These are phyloP conservation scores for Thalassiosira allenii DNA, from an alignment of 352 stramenopile genomes.

Conservation along the genomic window DNA sequence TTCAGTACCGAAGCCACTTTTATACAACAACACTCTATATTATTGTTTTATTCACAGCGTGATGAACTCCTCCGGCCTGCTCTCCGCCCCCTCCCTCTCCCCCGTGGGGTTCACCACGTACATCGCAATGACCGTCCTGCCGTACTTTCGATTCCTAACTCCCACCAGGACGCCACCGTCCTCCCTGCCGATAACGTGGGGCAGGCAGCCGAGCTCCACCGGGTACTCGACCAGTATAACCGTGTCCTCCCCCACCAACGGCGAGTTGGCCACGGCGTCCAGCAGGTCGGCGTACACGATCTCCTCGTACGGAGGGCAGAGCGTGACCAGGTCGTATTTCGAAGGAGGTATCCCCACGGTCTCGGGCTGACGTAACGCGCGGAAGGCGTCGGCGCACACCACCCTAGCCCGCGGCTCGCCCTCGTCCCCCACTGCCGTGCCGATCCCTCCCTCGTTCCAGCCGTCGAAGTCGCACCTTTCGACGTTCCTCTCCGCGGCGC, in stretches of 20 bases:
- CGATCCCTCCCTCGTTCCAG: conserved; percentile 39
- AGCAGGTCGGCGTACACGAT: conserved; percentile 88
- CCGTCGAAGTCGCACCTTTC: conserved; percentile 71
- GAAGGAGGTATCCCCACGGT: conserved; percentile 74
- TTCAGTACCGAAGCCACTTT: too few species aligned
- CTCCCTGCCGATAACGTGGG: conserved; percentile 78
- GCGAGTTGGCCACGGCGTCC: conserved; percentile 79
- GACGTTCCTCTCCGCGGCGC: conserved; percentile 77
- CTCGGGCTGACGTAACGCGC: conserved; percentile 70
- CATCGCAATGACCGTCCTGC: conserved; percentile 87
- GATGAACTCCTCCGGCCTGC: conserved; percentile 85
- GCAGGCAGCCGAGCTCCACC: conserved; percentile 87
- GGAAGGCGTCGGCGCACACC: conserved; percentile 77
- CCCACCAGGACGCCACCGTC: conserved; percentile 85
- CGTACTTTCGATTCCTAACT: conserved; percentile 88
- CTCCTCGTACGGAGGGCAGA: conserved; percentile 90
- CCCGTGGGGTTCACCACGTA: conserved; percentile 86
- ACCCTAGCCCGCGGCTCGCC: conserved; percentile 60
- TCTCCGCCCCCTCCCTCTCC: conserved; percentile 70
- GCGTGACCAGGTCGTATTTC: conserved; percentile 86
- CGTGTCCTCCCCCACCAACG: conserved; percentile 85
- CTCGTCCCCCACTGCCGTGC: conserved; percentile 44
- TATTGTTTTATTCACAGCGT: conserved; percentile 42
- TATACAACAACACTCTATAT: background rate
- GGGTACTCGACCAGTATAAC: conserved; percentile 90